Conservation (phyloP, 345 rosid genomes). For the Lagerstroemia speciosa region DNA sequence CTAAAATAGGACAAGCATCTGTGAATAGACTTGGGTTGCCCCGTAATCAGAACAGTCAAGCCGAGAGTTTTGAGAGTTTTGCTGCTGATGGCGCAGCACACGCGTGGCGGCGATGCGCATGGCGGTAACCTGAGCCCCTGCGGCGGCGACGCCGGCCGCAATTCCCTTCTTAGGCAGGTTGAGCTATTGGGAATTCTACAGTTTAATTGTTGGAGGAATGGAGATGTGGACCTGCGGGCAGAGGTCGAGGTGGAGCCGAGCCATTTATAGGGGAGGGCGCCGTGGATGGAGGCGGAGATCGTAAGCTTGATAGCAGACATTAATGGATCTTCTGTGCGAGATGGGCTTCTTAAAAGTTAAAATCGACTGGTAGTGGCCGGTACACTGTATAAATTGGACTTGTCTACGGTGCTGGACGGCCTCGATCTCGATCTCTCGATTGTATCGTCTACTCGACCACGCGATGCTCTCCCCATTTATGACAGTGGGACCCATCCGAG, state of each 20-base stretch:
- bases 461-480: too few relatives aligned
- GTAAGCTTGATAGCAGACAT: constrained; percentile 18
- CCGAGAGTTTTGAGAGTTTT: constrained; percentile 1
- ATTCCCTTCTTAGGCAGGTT: not conserved
- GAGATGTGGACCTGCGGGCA: not conserved
- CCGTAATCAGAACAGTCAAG: not conserved
- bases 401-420: too few relatives aligned
- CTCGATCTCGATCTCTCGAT: too few relatives aligned
- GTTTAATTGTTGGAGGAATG: not conserved
- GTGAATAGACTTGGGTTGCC: constrained; percentile 5
- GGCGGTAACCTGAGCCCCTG: too few relatives aligned
- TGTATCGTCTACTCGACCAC: too few relatives aligned
- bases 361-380: not conserved
- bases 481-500: too few relatives aligned
- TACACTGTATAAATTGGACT: not conserved
- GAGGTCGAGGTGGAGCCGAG: constrained; percentile 21
- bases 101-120: constrained; percentile 2
- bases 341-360: not conserved
- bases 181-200: not conserved
- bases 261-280: constrained; percentile 14
- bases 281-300: constrained; percentile 19
- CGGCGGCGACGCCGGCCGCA: constrained; percentile 1
- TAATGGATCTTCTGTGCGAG: not conserved
- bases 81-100: not conserved
- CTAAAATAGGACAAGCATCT: constrained; percentile 11